These are phyloP conservation scores for Globisporangium splendens DNA, from an alignment of 352 stramenopile genomes.

Conservation along the genomic window DNA sequence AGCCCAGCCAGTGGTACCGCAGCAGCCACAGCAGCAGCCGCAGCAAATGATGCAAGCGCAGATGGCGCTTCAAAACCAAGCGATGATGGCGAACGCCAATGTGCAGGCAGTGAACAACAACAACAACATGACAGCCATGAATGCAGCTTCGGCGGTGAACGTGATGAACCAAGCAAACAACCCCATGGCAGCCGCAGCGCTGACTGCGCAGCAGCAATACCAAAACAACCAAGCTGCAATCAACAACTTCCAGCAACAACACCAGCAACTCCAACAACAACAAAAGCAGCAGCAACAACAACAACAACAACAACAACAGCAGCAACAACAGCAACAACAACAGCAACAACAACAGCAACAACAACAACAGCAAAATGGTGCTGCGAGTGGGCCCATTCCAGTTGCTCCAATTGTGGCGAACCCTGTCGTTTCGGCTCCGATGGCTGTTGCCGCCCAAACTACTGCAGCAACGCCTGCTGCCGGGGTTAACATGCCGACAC, in stretches of 20 bases:
- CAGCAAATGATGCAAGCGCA: slow-evolving; percentile 33
- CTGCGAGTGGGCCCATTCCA: slow-evolving; percentile 2
- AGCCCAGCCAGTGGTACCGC: slow-evolving; percentile 13
- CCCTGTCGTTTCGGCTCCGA: slow-evolving; percentile 7
- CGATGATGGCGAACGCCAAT: slow-evolving; percentile 20
- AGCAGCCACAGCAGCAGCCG: slow-evolving; percentile 21
- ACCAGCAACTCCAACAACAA: slow-evolving; percentile 17
- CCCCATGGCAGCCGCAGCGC: slow-evolving; percentile 13
- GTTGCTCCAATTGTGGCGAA: slow-evolving; percentile 10
- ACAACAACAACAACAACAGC: slow-evolving; percentile 15
- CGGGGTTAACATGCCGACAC: slow-evolving; percentile 21
- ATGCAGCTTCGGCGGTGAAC: slow-evolving; percentile 3
- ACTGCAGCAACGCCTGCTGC: slow-evolving; percentile 11
- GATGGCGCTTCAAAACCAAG: slow-evolving; percentile 3
- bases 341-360: slow-evolving; percentile 19
- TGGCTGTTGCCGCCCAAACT: not conserved
- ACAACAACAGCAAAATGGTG: slow-evolving; percentile 7
- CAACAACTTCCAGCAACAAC: slow-evolving; percentile 55
- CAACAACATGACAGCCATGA: slow-evolving; percentile 18
- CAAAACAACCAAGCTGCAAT: slow-evolving; percentile 28
- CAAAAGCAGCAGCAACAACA: slow-evolving; percentile 8
- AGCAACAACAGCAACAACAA: slow-evolving; percentile 8
- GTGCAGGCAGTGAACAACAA: slow-evolving; percentile 1
- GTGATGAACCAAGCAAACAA: slow-evolving; percentile 18
- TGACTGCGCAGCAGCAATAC: slow-evolving; percentile 21